Percentiles rank a stretch among this genome's conserved stretches.
Conservation (phyloP, 2,329 filamentous ascomycete species). For the Diaporthe destruens region DNA sequence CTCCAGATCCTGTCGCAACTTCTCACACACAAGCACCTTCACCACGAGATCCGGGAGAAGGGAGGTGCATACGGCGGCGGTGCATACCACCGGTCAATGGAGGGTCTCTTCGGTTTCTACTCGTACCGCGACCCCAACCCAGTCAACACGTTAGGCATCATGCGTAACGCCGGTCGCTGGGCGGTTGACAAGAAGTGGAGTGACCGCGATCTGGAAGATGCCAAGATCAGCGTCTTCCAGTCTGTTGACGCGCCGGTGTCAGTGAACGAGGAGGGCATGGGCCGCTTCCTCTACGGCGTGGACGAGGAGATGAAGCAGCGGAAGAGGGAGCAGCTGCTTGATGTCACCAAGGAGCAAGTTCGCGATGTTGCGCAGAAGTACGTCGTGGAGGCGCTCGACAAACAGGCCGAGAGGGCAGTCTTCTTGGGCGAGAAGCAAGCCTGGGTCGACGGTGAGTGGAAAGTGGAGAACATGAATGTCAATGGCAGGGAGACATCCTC, state of each 20-base stretch:
- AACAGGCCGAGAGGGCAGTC: slow-evolving; percentile 71
- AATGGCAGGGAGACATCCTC: slow-evolving; percentile 54
- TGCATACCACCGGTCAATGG: slow-evolving; percentile 82
- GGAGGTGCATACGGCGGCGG: slow-evolving; percentile 96
- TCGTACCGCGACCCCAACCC: slow-evolving; percentile 95
- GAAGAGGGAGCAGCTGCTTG: slow-evolving; percentile 85
- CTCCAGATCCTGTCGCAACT: slow-evolving; percentile 92
- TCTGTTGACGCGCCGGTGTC: slow-evolving; percentile 87
- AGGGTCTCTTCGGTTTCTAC: slow-evolving; percentile 93
- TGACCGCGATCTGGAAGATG: slow-evolving; percentile 89
- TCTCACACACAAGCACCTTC: slow-evolving; percentile 94
- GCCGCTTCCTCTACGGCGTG: slow-evolving; percentile 85
- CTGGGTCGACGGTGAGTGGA: slow-evolving; percentile 82
- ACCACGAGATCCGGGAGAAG: slow-evolving; percentile 98
- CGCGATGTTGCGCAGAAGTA: slow-evolving; percentile 85
- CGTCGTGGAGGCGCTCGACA: slow-evolving; percentile 75
- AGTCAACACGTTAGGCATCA: slow-evolving; percentile 86
- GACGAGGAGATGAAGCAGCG: slow-evolving; percentile 90
- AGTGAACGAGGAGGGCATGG: slow-evolving; percentile 90
- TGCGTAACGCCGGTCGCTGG: slow-evolving; percentile 85
- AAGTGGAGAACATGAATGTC: slow-evolving; percentile 79
- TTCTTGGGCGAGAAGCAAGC: slow-evolving; percentile 87
- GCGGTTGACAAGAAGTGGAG: slow-evolving; percentile 86
- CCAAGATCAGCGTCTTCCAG: slow-evolving; percentile 96
- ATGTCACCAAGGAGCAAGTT: slow-evolving; percentile 86